phyloP scores from a whole-genome alignment of 1,284 basidiomycete genomes.

The Apiotrichum gracile region DNA sequence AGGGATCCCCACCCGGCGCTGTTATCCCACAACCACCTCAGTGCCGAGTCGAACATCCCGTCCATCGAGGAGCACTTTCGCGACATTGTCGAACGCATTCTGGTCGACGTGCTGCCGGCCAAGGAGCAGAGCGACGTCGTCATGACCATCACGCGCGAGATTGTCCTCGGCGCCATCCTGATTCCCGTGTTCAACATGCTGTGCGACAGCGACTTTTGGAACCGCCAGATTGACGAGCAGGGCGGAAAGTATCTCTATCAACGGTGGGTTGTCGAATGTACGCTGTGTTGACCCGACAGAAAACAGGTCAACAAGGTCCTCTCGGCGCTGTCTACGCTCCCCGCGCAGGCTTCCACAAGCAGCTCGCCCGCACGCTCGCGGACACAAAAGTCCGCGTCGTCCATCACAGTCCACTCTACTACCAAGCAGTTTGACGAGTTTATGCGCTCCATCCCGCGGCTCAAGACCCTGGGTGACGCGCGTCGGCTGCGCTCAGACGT shows the following conservation, averaged over 20 bases:
- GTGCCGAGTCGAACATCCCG: conserved; percentile 80
- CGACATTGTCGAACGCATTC: conserved; percentile 60
- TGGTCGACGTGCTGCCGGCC: conserved; percentile 69
- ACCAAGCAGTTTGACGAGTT: conserved; percentile 81
- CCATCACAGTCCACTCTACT: conserved; percentile 30
- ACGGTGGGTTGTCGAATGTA: conserved; percentile 21
- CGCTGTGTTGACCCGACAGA: conserved; percentile 10
- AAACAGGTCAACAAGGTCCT: conserved; percentile 53
- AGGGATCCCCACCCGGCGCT: conserved; percentile 65
- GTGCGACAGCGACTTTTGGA: conserved; percentile 94
- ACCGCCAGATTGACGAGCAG: conserved; percentile 74
- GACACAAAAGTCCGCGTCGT: conserved; percentile 9
- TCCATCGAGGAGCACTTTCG: conserved; percentile 81
- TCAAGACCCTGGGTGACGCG: conserved; percentile 77
- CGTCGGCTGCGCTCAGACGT: conserved; percentile 85
- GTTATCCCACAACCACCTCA: conserved; percentile 71
- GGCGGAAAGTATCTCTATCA: conserved; percentile 40
- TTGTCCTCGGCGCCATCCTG: conserved; percentile 73
- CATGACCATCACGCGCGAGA: conserved; percentile 68
- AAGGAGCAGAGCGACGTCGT: conserved; percentile 69
- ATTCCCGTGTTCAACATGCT: conserved; percentile 87
- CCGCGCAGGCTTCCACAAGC: conserved; percentile 18
- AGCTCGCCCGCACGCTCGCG: neutral
- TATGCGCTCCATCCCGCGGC: conserved; percentile 71
- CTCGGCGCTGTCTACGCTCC: conserved; percentile 48